A percentile compares a stretch with the other conserved stretches of the same genome.
phyloP scores from a whole-genome alignment of 306 rosid genomes.

The Morella rubra region DNA sequence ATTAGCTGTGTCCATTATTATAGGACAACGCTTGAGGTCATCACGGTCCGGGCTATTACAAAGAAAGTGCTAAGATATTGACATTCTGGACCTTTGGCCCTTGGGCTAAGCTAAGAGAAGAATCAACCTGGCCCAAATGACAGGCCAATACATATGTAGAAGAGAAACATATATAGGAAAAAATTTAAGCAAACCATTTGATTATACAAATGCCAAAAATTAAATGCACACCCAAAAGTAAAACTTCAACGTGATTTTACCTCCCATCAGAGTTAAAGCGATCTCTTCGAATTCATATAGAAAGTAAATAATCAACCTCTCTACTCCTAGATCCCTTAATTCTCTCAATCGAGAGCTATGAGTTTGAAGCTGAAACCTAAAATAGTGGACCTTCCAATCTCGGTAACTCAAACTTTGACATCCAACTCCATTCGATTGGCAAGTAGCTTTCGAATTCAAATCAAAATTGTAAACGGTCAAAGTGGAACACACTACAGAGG shows the following conservation, averaged over 20 bases:
- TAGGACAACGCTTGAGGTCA: too few relatives aligned
- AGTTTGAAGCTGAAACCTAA: constrained; percentile 26
- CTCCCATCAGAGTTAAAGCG: constrained; percentile 7
- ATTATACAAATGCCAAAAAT: too few relatives aligned
- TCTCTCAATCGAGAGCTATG: constrained; percentile 3
- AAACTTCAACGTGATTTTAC: constrained; percentile 24
- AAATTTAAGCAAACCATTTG: too few relatives aligned
- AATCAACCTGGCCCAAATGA: too few relatives aligned
- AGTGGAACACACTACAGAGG: constrained; percentile 54
- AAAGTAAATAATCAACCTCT: constrained; percentile 42
- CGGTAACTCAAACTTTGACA: background rate
- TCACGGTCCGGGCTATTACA: too few relatives aligned
- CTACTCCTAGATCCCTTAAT: constrained; percentile 27
- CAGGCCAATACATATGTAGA: too few relatives aligned
- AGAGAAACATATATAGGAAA: too few relatives aligned
- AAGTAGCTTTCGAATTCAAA: constrained; percentile 14
- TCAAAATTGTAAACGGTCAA: constrained; percentile 19
- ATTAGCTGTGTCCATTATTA: too few relatives aligned
- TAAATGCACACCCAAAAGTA: too few relatives aligned
- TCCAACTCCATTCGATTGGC: background rate
- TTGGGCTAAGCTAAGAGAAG: too few relatives aligned
- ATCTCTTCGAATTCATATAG: constrained; percentile 37
- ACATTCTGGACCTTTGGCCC: too few relatives aligned
- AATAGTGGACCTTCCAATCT: background rate
- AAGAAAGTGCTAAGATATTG: too few relatives aligned